A percentile compares a stretch with the other conserved stretches of the same genome.
phyloP scores from a whole-genome alignment of 169 alveolate genomes.

The Ichthyophthirius multifiliis region DNA sequence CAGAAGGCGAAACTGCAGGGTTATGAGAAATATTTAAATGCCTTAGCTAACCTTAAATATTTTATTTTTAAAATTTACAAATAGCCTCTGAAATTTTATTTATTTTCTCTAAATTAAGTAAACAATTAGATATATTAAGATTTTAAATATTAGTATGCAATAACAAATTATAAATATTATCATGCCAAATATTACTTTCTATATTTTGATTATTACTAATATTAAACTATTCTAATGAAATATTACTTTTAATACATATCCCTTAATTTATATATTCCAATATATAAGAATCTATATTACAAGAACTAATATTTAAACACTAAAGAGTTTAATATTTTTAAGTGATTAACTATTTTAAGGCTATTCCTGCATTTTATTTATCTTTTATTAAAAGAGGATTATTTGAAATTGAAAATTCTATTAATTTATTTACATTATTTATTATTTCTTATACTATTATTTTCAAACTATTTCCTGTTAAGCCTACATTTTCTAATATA shows the following conservation, averaged over 20 bases:
- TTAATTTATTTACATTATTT: neutral
- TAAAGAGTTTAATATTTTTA: neutral
- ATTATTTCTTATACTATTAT: neutral
- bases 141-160: neutral
- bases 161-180: neutral
- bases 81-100: neutral
- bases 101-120: neutral
- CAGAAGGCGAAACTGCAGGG: neutral
- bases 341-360: neutral
- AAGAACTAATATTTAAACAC: neutral
- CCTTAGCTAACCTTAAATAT: neutral
- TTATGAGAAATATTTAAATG: neutral
- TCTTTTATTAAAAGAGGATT: neutral
- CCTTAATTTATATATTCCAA: neutral
- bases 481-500: slow-evolving; percentile 1
- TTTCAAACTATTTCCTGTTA: neutral
- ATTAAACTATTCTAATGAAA: neutral
- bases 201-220: neutral
- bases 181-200: neutral
- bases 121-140: neutral
- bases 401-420: neutral
- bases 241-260: neutral
- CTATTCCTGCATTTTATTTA: neutral
- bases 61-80: neutral
- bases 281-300: neutral